These are phyloP conservation scores for Globisporangium barbulae DNA, from an alignment of 352 stramenopile species.

Conservation along the genomic window DNA sequence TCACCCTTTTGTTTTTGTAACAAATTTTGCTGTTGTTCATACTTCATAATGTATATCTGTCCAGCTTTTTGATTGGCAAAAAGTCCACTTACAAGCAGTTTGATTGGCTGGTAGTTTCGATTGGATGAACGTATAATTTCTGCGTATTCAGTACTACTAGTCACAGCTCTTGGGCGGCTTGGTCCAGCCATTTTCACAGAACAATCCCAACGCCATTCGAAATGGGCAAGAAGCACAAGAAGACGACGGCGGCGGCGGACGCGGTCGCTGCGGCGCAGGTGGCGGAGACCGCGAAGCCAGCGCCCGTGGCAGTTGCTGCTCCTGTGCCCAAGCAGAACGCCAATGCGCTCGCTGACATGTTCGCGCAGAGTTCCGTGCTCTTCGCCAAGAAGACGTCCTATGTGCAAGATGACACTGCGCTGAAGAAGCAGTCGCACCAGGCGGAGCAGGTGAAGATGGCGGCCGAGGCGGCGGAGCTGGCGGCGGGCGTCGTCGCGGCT, in stretches of 20 bases:
- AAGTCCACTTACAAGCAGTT: neutral
- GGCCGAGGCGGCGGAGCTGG: slow-evolving; percentile 8
- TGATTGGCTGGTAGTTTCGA: slow-evolving; percentile 7
- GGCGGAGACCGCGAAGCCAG: slow-evolving; percentile 12
- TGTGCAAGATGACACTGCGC: slow-evolving; percentile 9
- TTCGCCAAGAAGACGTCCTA: slow-evolving; percentile 69
- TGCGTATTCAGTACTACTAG: slow-evolving; percentile 6
- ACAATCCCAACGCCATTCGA: slow-evolving; percentile 9
- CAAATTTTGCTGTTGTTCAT: slow-evolving; percentile 3
- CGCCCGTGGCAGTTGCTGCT: slow-evolving; percentile 15
- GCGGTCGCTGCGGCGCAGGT: slow-evolving; percentile 8
- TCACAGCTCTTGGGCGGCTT: neutral
- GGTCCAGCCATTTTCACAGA: slow-evolving; percentile 32
- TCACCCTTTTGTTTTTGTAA: slow-evolving; percentile 10
- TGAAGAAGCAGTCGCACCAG: slow-evolving; percentile 1
- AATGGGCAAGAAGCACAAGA: slow-evolving; percentile 41
- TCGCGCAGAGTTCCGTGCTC: slow-evolving; percentile 56
- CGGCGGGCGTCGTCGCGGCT: neutral
- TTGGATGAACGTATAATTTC: slow-evolving; percentile 17
- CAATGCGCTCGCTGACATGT: slow-evolving; percentile 43
- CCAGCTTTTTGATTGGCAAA: slow-evolving; percentile 13
- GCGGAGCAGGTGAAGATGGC: slow-evolving; percentile 9
- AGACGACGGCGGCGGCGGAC: slow-evolving; percentile 19
- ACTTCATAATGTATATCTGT: slow-evolving; percentile 7
- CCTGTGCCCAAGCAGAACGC: slow-evolving; percentile 20